Evolutionary conservation across 164 flowering plant genomes (phyloP), one percentile per base, ranked within the genome.

Genomic region (Aristolochia californica): DNA sequence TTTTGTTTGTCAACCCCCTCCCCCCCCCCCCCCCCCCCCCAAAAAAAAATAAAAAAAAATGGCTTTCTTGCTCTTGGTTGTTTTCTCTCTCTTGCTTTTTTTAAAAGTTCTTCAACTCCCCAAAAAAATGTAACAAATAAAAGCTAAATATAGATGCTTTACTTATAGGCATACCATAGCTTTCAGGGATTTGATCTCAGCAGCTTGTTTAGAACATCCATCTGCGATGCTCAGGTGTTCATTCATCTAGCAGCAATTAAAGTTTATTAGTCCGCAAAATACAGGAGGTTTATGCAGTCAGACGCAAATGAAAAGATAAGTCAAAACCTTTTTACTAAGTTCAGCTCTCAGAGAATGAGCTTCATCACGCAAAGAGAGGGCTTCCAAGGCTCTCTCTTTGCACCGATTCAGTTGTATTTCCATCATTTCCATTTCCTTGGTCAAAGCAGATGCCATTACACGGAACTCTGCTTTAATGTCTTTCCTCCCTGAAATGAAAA

Each of bases 371-470:
- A 87, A 65, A 17, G 91, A 84, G 50, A 75, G 48, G 30, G 97
- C 82, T 70, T 93, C 97, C 50, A 71, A 65, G 48, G 97, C 97
- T 47, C 77, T 80, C 24, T 77, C 83, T 70, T 93, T 84, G 78
- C 88, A 83, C 30, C 95, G 81, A 64, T 74, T 85, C 75, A 87
- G 63, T 69, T 89, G 99, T 55, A 78, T 70, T 77, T 85, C 87
- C 91, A 89, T 80, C 96, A 93, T 83, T 59, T 57, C 84, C 83
- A 85, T 74, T 76, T 93, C 99, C 72, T 81, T 93, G 22, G 96
- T 78, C 68, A 93, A 76, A 53, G 97, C 96, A 2, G 88, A 81
- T 21, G 83, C 81, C 99, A 93, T 93, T 18, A 87, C 87, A 45
- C 65, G 77, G 58, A 93, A 87, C 78, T 93, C 99, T 23, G 75